phyloP scores from a whole-genome alignment of 2,329 filamentous ascomycete species.

The Sarocladiaceae sp. region DNA sequence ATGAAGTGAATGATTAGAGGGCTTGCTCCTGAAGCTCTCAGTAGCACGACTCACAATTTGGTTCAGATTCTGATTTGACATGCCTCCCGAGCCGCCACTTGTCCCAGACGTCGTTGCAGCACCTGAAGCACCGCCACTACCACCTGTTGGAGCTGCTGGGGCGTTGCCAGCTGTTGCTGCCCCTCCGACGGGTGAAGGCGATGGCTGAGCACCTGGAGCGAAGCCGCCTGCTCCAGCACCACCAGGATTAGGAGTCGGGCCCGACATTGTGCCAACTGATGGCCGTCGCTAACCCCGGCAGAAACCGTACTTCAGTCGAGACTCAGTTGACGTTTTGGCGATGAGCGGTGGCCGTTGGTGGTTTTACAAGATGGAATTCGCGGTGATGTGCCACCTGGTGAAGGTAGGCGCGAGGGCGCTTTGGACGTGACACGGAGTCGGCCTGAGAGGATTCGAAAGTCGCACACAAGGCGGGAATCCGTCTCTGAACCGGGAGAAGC shows the following conservation, averaged over 20 bases:
- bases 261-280: conserved; percentile 8
- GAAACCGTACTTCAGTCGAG: too few relatives aligned
- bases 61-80: conserved; percentile 87
- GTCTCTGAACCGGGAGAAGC: too few relatives aligned
- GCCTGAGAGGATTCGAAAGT: not conserved
- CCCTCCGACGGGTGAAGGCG: conserved; percentile 23
- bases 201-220: conserved; percentile 21
- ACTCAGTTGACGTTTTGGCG: not conserved
- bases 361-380: too few relatives aligned
- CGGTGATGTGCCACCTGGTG: too few relatives aligned
- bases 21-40: not conserved
- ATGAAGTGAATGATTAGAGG: too few relatives aligned
- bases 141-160: conserved; percentile 15
- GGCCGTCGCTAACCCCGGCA: not conserved
- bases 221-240: not conserved
- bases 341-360: not conserved
- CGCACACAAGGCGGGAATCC: too few relatives aligned
- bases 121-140: conserved; percentile 16
- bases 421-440: not conserved
- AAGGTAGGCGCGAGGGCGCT: too few relatives aligned
- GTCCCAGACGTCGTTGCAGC: conserved; percentile 21
- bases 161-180: conserved; percentile 15
- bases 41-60: conserved; percentile 97
- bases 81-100: conserved; percentile 27
- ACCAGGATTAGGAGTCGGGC: conserved; percentile 6